Evolutionary conservation across 257 asterid genomes (phyloP).

Genomic region (Scutellaria minor): DNA sequence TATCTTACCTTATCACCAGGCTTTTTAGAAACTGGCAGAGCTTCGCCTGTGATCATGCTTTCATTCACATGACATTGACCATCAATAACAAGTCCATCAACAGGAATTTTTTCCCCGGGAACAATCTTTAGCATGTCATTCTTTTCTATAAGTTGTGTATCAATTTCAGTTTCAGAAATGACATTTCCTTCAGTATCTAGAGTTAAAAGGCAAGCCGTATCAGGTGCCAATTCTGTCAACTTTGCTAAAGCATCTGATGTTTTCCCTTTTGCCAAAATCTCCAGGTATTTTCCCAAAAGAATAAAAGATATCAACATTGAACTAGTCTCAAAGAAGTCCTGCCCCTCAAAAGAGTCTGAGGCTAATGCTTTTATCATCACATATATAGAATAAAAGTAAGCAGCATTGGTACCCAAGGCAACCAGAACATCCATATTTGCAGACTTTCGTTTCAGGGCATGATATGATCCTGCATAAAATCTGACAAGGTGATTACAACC

Average conservation of each 20-base stretch:
- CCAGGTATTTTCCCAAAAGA: slow-evolving; percentile 93
- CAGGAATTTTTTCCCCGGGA: slow-evolving; percentile 96
- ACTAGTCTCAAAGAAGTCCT: slow-evolving; percentile 97
- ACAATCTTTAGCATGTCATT: slow-evolving; percentile 87
- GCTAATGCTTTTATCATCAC: slow-evolving; percentile 72
- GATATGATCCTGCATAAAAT: slow-evolving; percentile 94
- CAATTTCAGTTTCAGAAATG: slow-evolving; percentile 77
- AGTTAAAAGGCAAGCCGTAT: slow-evolving; percentile 78
- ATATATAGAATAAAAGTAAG: slow-evolving; percentile 87
- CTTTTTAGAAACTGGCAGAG: slow-evolving; percentile 80
- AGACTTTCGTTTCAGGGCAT: slow-evolving; percentile 83
- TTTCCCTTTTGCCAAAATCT: slow-evolving; percentile 93
- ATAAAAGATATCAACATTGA: slow-evolving; percentile 97
- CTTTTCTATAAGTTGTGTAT: slow-evolving; percentile 80
- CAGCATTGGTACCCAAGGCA: slow-evolving; percentile 98
- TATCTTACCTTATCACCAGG: slow-evolving; percentile 86
- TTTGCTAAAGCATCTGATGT: slow-evolving; percentile 95
- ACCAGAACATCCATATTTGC: slow-evolving; percentile 99
- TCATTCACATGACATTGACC: slow-evolving; percentile 97
- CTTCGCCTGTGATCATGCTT: slow-evolving; percentile 99
- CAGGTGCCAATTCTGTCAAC: slow-evolving; percentile 93
- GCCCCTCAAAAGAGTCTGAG: slow-evolving; percentile 85
- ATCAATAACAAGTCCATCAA: slow-evolving; percentile 83
- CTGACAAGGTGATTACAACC: slow-evolving; percentile 53
- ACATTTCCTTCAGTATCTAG: slow-evolving; percentile 77